A percentile compares a stretch with the other conserved stretches of the same genome.
Evolutionary conservation across 148 eudicot genomes (phyloP).

Genomic region (Nepenthes gracilis): DNA sequence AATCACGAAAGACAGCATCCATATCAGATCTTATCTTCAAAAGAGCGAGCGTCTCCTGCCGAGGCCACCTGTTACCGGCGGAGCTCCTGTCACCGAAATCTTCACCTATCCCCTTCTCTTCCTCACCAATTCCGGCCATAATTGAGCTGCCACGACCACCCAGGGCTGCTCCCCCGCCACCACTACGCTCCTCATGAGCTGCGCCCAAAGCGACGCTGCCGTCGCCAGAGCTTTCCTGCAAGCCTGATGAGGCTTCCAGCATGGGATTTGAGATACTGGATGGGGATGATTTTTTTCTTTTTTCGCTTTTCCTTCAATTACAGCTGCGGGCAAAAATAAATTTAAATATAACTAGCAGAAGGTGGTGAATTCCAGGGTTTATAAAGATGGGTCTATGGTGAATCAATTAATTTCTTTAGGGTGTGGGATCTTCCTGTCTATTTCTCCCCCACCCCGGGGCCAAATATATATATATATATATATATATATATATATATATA

Average conservation of each 20-base stretch:
- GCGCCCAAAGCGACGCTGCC: constrained; percentile 10
- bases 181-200: not conserved
- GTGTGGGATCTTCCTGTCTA: constrained; percentile 70
- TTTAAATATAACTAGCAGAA: not conserved
- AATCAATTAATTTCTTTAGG: constrained; percentile 32
- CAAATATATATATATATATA: no score
- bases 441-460: no score
- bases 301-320: constrained; percentile 2
- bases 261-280: constrained; percentile 6
- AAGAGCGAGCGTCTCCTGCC: constrained; percentile 16
- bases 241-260: constrained; percentile 32
- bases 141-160: constrained; percentile 5
- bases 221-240: constrained; percentile 24
- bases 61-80: constrained; percentile 11
- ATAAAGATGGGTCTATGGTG: constrained; percentile 43
- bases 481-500: no score
- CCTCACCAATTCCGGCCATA: constrained; percentile 7
- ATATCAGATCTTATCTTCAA: constrained; percentile 13
- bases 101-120: constrained; percentile 12
- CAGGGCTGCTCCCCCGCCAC: not conserved
- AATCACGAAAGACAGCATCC: constrained; percentile 13
- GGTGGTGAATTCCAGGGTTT: constrained; percentile 77
- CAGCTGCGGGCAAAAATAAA: constrained; percentile 18
- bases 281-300: not conserved
- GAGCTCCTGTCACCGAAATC: constrained; percentile 1